A percentile compares a stretch with the other conserved stretches of the same genome.
Conservation (phyloP, 2,329 filamentous ascomycete genomes). For the Sporothrix pseudoabietina region DNA sequence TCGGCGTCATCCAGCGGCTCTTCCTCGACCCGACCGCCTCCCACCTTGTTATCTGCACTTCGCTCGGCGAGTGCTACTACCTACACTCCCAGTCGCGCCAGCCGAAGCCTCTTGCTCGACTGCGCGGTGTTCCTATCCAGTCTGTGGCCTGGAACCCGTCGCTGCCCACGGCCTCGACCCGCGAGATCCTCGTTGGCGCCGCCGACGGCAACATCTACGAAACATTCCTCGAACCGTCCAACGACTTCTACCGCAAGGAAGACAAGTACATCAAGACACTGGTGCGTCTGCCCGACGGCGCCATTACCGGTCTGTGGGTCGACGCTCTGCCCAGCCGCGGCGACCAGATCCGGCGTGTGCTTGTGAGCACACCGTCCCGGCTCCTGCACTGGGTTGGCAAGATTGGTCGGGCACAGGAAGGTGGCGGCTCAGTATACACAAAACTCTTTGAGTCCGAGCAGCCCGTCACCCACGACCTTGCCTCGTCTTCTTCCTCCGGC, state of each 20-base stretch:
- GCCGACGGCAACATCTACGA: constrained; percentile 96
- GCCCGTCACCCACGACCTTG: constrained; percentile 73
- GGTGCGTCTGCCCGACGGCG: constrained; percentile 76
- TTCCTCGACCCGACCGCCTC: constrained; percentile 97
- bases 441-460: constrained; percentile 86
- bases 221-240: constrained; percentile 88
- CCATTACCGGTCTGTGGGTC: constrained; percentile 83
- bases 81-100: constrained; percentile 92
- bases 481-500: constrained; percentile 50
- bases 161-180: constrained; percentile 86
- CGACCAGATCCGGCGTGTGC: constrained; percentile 69
- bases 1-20: constrained; percentile 90
- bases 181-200: constrained; percentile 89
- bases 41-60: constrained; percentile 88
- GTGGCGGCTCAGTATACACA: constrained; percentile 81
- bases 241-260: constrained; percentile 92
- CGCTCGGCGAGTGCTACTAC: constrained; percentile 94
- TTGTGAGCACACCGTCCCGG: constrained; percentile 77
- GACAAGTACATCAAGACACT: constrained; percentile 88
- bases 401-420: constrained; percentile 69
- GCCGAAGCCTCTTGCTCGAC: constrained; percentile 75
- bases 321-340: constrained; percentile 67
- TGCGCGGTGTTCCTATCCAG: constrained; percentile 87
- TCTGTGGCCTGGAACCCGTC: constrained; percentile 94
- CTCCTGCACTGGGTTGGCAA: constrained; percentile 82